phyloP scores from a whole-genome alignment of 768 basidiomycete genomes.

The Suillus tomentosus region DNA sequence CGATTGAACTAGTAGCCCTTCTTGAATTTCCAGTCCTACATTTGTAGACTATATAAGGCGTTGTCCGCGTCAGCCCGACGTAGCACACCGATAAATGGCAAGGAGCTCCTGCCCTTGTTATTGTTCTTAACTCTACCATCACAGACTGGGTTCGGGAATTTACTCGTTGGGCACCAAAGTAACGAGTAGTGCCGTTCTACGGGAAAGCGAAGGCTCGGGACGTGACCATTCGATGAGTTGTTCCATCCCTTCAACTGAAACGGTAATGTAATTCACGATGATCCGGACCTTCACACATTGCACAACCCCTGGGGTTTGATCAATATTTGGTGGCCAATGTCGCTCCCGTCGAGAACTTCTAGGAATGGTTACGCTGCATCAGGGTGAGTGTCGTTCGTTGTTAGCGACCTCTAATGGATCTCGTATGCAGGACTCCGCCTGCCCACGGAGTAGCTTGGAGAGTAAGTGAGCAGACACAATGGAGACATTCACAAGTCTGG shows the following conservation, averaged over 20 bases:
- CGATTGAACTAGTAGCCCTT: constrained; percentile 36
- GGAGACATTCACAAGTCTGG: constrained; percentile 39
- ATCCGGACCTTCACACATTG: constrained; percentile 53
- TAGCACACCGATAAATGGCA: constrained; percentile 49
- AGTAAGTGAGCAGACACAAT: neutral
- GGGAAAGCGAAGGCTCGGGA: constrained; percentile 81
- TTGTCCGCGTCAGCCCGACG: constrained; percentile 44
- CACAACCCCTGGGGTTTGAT: constrained; percentile 27
- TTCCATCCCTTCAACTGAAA: constrained; percentile 50
- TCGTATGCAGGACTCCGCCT: constrained; percentile 49
- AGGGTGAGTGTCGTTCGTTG: constrained; percentile 53
- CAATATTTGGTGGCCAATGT: neutral
- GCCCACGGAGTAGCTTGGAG: constrained; percentile 8
- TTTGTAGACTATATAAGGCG: constrained; percentile 46
- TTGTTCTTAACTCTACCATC: constrained; percentile 96
- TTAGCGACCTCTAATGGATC: constrained; percentile 51
- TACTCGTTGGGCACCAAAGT: constrained; percentile 66
- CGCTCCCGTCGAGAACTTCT: constrained; percentile 13
- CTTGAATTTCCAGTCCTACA: constrained; percentile 51
- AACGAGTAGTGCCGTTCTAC: constrained; percentile 82
- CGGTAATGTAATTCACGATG: constrained; percentile 46
- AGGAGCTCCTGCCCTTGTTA: constrained; percentile 80
- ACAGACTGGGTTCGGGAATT: constrained; percentile 96
- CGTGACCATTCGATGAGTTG: constrained; percentile 77
- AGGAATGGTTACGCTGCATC: constrained; percentile 39